Evolutionary conservation across 116 monocot species (phyloP).

Genomic region (Phalaenopsis hybrid): DNA sequence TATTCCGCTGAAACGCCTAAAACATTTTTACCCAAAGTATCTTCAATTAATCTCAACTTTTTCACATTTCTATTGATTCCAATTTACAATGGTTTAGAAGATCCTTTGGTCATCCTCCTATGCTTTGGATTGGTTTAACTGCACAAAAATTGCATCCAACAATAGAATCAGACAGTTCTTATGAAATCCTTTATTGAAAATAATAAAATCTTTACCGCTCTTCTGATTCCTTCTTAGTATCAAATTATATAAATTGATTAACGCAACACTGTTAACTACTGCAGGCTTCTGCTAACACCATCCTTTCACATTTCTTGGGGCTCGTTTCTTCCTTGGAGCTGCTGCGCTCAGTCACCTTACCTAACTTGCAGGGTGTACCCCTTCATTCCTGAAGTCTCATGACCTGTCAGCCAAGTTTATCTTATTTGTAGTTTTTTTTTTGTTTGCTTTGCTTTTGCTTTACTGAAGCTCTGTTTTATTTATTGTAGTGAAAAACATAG

Average conservation of each 20-base stretch:
- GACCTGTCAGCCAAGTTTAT: neutral
- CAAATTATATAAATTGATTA: neutral
- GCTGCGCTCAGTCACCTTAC: constrained; percentile 65
- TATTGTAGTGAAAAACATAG: neutral
- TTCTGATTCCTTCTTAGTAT: neutral
- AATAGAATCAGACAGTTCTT: neutral
- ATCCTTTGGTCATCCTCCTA: neutral
- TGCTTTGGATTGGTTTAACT: neutral
- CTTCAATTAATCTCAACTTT: neutral
- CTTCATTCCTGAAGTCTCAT: constrained; percentile 34
- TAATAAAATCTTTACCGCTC: too few relatives aligned
- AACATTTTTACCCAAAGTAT: neutral
- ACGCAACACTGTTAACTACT: neutral
- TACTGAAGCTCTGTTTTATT: neutral
- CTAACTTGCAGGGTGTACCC: constrained; percentile 47
- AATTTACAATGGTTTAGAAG: neutral
- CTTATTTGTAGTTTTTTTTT: neutral
- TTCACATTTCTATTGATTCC: neutral
- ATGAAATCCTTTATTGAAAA: neutral
- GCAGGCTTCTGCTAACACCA: constrained; percentile 94
- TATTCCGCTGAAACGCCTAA: neutral
- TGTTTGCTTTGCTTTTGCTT: neutral
- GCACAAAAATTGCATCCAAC: neutral
- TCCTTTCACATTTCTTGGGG: constrained; percentile 91
- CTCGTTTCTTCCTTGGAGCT: constrained; percentile 74